Evolutionary conservation across 352 stramenopile genomes (phyloP), one percentile per base, ranked within the genome.

Genomic region (Salisapilia sapeloensis): DNA sequence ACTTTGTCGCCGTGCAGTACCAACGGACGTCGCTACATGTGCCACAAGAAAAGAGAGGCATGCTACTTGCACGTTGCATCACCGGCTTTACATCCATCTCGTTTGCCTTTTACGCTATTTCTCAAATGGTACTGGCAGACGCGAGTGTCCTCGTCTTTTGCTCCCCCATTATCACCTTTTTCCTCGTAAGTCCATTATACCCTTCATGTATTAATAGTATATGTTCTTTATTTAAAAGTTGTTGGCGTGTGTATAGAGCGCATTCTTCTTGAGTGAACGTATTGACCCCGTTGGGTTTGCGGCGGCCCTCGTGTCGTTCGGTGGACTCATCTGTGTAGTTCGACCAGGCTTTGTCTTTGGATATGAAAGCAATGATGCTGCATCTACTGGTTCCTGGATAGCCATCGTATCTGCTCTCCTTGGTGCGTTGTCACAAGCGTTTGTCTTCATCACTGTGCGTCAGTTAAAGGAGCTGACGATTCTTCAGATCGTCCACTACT

Each of bases 81-180:
- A 52, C 57, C 16, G 71, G 67, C 6, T 86, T 80, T 25, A 55
- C 45, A 21, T 82, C 71, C 34, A 81, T 86, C 32, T 63, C 57
- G 31, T 75, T 81, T 33, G 63, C 54, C 7, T 86, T 86, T 42
- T 82, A 77, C 43, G 64, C 71, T 1, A 32, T 86, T 7, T 78
- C 66, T 11, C 67, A 83, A 43, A 79, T 86, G 63, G 66, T 80
- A 35, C 51, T 86, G 2, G 71, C 71, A 4, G 71, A 87, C 28
- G 52, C 57, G 6, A 84, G 64, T 30, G 56, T 71, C 10, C 49
- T 83, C n/a, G 42, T 87, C 14, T 87, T 87, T 37, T 81, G 60
- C 0, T 76, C 52, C 12, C 71, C 71, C 3, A 48, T 83, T 20
- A 59, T 81, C 30, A 82, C 66, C 3, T 79, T 76, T 44, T 65